Conservation (phyloP, 805 yeast species). For the Brettanomyces nanus region DNA sequence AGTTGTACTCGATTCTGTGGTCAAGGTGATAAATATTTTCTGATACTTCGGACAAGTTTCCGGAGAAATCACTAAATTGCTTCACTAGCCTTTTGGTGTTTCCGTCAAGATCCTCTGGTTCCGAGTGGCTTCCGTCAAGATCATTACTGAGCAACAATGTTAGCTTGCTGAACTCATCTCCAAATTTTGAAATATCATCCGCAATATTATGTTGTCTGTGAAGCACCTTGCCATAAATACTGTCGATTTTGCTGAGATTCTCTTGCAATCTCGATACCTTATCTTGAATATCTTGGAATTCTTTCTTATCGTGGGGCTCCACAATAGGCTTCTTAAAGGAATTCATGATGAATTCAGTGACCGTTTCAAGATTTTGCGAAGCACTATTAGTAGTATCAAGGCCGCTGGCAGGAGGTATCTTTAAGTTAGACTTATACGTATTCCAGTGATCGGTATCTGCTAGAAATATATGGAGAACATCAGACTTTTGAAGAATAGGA, state of each 20-base stretch:
- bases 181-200: conserved; percentile 64
- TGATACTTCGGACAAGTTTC: conserved; percentile 32
- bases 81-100: conserved; percentile 19
- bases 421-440: conserved; percentile 52
- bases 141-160: conserved; percentile 31
- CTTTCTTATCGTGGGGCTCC: conserved; percentile 52
- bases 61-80: conserved; percentile 28
- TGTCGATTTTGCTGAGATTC: conserved; percentile 70
- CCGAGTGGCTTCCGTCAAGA: conserved; percentile 23
- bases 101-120: conserved; percentile 14
- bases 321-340: conserved; percentile 73
- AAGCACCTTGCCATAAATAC: conserved; percentile 63
- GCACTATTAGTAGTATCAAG: conserved; percentile 15
- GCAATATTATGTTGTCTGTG: conserved; percentile 67
- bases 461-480: conserved; percentile 61
- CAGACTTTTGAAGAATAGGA: conserved; percentile 61
- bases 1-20: conserved; percentile 63
- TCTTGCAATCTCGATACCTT: conserved; percentile 79
- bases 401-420: conserved; percentile 22
- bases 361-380: conserved; percentile 47
- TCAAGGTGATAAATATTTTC: conserved; percentile 23
- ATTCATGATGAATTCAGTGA: conserved; percentile 89
- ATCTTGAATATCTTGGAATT: conserved; percentile 76
- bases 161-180: conserved; percentile 59
- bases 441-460: conserved; percentile 66